A percentile compares a stretch with the other conserved stretches of the same genome.
Evolutionary conservation across 2,329 filamentous ascomycete genomes (phyloP).

Genomic region (Zymoseptoria pseudotritici): DNA sequence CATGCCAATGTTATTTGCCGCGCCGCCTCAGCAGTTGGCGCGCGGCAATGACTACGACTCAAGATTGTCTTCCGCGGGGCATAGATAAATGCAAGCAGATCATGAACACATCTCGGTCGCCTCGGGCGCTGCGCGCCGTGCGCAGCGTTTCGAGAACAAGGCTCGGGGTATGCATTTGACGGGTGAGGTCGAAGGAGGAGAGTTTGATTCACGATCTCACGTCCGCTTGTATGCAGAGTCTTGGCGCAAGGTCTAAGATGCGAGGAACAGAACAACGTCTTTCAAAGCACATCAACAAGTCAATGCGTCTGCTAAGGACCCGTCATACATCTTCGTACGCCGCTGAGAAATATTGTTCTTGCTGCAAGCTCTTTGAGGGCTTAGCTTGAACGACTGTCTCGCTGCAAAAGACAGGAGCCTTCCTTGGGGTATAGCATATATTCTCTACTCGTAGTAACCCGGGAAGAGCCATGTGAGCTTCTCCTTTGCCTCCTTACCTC

Average conservation of each 20-base stretch:
- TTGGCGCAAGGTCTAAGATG: background rate
- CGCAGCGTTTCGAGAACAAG: background rate
- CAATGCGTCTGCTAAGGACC: background rate
- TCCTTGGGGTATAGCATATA: background rate
- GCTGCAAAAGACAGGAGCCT: background rate
- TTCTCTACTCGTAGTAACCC: conserved; percentile 54
- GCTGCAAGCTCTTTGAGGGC: too few species aligned
- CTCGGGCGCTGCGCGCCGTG: too few species aligned
- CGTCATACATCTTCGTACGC: too few species aligned
- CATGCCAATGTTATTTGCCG: background rate
- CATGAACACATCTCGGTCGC: background rate
- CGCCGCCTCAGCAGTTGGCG: background rate
- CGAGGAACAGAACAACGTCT: background rate
- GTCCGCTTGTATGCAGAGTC: background rate
- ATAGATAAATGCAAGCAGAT: too few species aligned
- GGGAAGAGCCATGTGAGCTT: conserved; percentile 84
- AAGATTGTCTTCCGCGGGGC: background rate
- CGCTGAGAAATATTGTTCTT: too few species aligned
- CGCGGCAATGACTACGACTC: background rate
- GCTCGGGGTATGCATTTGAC: background rate
- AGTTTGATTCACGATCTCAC: too few species aligned
- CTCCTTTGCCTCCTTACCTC: conserved; percentile 66
- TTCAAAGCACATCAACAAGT: background rate
- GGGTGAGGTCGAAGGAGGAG: background rate
- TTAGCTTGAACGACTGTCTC: background rate